Base-by-base conservation (phyloP, 768 basidiomycete species). In the Cystobasidium tubakii region DNA sequence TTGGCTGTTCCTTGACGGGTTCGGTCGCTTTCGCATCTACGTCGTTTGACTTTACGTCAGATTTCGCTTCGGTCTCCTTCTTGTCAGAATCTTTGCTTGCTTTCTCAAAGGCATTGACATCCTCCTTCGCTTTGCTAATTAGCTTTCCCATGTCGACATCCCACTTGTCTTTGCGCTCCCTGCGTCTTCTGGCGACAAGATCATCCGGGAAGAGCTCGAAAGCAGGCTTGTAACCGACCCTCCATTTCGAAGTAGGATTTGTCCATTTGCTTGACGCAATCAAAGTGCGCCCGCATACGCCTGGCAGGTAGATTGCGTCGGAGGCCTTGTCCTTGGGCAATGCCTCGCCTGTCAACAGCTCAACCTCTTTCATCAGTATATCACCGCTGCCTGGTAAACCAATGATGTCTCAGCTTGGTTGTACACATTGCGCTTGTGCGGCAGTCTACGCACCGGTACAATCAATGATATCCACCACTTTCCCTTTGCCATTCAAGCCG, bases 171-270 rank as follows among this genome's bases (percentile, higher is more conserved):
- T 70, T 70, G 21, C 74, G 54, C 36, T 75, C 74, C 46, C 42
- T 46, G 36, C 69, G 70, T 44, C 74, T 12, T 7, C 74, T 36
- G 6, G n/a, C 25, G 15, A 75, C 69, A 6, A 75, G 60, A 63
- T 72, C 70, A 13, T 36, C 39, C 15, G 74, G 74, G 36, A 54
- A 75, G 25, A 75, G 69, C 13, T 75, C 74, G 57, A 62, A 75
- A 13, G 74, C 74, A 17, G 23, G 66, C 69, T 75, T 75, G 39
- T 54, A 63, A 6, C 70, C 74, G 19, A 63, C 62, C 39, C 72
- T 75, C 74, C 74, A 75, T 25, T 62, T 50, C 7, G 46, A 46
- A 4, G 74, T 29, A 1, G 74, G 74, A 43, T 75, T 75, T 13
- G 27, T 36, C 74, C 74, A 75, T 7, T 62, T 44, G 13, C 17